Conservation (phyloP, 225 moss, liverwort and hornwort genomes). For the Sphagnum contortum region DNA sequence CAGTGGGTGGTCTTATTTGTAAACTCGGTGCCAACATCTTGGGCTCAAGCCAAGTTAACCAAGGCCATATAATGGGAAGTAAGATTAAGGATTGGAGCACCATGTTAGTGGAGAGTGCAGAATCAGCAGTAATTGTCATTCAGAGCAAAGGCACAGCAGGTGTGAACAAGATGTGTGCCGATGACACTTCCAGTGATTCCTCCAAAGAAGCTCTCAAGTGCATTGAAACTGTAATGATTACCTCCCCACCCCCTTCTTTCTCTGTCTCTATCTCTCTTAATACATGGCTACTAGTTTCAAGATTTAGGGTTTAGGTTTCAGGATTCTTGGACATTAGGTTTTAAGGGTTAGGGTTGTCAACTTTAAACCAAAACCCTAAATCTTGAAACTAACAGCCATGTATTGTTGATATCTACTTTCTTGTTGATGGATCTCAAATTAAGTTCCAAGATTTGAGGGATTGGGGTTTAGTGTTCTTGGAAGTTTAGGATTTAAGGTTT, state of each 20-base stretch:
- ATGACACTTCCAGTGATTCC: constrained; percentile 39
- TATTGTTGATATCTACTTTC: no score
- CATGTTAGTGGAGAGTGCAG: constrained; percentile 39
- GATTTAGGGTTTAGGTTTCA: no score
- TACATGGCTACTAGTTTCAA: background rate
- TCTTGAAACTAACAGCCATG: no score
- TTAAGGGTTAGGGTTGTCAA: no score
- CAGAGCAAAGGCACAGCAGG: constrained; percentile 31
- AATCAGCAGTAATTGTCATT: constrained; percentile 48
- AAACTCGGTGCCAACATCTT: constrained; percentile 55
- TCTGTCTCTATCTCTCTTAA: background rate
- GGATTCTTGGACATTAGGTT: no score
- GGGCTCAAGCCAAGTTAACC: constrained; percentile 22
- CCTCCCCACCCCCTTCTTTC: background rate
- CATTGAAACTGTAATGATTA: constrained; percentile 56
- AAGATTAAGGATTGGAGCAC: constrained; percentile 36
- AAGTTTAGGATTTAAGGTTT: no score
- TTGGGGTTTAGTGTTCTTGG: no score
- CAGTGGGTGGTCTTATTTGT: constrained; percentile 59
- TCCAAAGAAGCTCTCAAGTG: constrained; percentile 71
- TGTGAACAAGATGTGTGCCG: constrained; percentile 26
- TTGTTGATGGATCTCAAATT: no score
- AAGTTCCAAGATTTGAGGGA: no score
- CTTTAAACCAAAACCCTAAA: no score
- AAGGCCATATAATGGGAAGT: constrained; percentile 10